Evolutionary conservation across 2,329 filamentous ascomycete genomes (phyloP).

Genomic region (Beauveria sp.): DNA sequence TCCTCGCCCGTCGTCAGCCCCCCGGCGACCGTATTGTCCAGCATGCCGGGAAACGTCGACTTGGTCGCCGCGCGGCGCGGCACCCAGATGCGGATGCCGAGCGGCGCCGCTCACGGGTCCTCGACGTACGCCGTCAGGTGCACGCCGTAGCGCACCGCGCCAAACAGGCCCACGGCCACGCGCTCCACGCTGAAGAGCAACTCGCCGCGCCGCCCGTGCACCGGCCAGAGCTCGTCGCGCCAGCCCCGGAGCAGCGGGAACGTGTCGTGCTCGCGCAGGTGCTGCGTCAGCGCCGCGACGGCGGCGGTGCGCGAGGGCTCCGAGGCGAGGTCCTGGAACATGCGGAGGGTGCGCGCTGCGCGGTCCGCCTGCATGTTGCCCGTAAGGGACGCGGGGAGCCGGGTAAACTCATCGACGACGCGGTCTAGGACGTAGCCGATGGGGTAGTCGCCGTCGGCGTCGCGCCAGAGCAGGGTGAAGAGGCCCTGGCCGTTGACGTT

Average conservation of each 20-base stretch:
- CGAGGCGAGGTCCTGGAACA: constrained; percentile 48
- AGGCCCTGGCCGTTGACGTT: constrained; percentile 49
- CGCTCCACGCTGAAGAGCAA: constrained; percentile 70
- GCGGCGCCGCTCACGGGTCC: constrained; percentile 22
- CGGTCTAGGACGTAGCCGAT: constrained; percentile 53
- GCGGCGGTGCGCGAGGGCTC: constrained; percentile 54
- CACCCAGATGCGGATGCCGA: constrained; percentile 74
- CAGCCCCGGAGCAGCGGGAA: constrained; percentile 73
- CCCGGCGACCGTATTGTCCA: constrained; percentile 91
- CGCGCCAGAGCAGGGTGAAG: constrained; percentile 57
- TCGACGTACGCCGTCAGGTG: constrained; percentile 70
- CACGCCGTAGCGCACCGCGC: constrained; percentile 69
- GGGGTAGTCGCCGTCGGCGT: constrained; percentile 53
- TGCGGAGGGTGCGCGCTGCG: constrained; percentile 51
- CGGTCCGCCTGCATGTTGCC: constrained; percentile 56
- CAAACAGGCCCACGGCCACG: constrained; percentile 65
- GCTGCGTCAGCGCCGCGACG: constrained; percentile 48
- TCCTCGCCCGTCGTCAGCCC: constrained; percentile 70
- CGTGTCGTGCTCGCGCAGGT: constrained; percentile 61
- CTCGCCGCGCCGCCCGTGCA: constrained; percentile 58
- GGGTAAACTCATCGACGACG: constrained; percentile 41
- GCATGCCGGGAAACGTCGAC: constrained; percentile 81
- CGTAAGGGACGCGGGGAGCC: constrained; percentile 44
- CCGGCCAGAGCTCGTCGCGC: constrained; percentile 73
- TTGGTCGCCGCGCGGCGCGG: constrained; percentile 69